Percentiles rank a stretch among this genome's conserved stretches.
These are phyloP conservation scores for Hemerocallis citrina DNA, from an alignment of 106 monocot species.

Conservation along the genomic window DNA sequence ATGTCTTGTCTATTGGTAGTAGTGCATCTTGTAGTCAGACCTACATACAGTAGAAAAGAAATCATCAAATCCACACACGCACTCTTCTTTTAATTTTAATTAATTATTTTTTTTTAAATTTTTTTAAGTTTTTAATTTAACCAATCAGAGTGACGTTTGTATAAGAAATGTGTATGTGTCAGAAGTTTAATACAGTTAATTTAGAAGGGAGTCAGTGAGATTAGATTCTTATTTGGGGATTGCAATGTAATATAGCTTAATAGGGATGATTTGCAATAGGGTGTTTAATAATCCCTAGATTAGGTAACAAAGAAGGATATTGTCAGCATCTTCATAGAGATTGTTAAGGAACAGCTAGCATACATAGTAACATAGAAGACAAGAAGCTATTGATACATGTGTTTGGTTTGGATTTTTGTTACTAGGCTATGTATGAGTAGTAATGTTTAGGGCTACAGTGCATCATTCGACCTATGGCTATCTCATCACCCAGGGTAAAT, in stretches of 20 bases:
- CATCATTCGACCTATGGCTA: neutral
- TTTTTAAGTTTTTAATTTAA: no score
- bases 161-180: no score
- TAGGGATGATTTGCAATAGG: no score
- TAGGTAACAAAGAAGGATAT: neutral
- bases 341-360: neutral
- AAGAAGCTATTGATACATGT: no score
- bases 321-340: neutral
- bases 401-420: neutral
- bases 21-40: conserved; percentile 2
- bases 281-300: neutral
- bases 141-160: no score
- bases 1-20: conserved; percentile 1
- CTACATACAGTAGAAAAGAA: neutral
- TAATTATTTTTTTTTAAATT: no score
- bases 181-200: neutral
- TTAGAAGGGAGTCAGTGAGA: neutral
- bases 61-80: conserved; percentile 9
- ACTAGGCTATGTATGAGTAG: neutral
- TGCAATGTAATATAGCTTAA: neutral
- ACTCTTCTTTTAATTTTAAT: neutral
- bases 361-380: no score
- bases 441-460: neutral
- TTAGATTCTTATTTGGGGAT: neutral
- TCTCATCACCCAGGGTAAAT: neutral